Base-by-base conservation (phyloP, 768 basidiomycete species). In the Hirschioporus abietinus region DNA sequence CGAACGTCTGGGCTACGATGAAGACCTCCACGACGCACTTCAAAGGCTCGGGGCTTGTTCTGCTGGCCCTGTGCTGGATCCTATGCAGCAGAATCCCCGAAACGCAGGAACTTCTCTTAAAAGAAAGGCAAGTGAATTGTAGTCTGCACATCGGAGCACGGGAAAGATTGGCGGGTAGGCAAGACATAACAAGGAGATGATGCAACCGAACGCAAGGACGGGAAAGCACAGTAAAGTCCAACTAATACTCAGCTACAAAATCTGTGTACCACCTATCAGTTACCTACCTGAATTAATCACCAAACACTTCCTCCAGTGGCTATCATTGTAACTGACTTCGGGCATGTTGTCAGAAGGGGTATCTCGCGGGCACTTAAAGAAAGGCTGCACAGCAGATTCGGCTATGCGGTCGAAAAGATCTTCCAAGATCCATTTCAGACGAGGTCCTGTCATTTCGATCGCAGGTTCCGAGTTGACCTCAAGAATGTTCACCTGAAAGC, bases 391-490 rank as follows among this genome's bases (percentile, higher is more conserved):
- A 70, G 88, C 90, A 26, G 87, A 82, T 68, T 83, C 78, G 0
- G 86, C 87, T 20, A 93, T 90, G 0, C 86, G 83, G 35, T 78
- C 78, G 78, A 97, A 96, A 64, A 97, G 79, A 69, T 92, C 90
- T 71, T 90, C 86, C 64, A 97, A 78, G 60, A 95, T 86, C 85
- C 91, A 91, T 20, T 86, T 84, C 36, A 98, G 78, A 30, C 94
- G 83, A 36, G 88, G 84, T 0, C 96, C 97, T 0, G 96, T 96
- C 65, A 96, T 84, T 72, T 95, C 93, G 67, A 99, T 96, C 59
- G 97, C 97, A 1, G 97, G 96, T 69, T 96, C 95, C 7, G 96
- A 88, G 74, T 99, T 99, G 72, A 96, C 82, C 76, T 99, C 97
- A 34, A 98, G 82, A 1, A 98, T 79, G 65, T 89, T 88, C 18